Conservation (phyloP, 345 rosid species). For the Fremontodendron californicum region DNA sequence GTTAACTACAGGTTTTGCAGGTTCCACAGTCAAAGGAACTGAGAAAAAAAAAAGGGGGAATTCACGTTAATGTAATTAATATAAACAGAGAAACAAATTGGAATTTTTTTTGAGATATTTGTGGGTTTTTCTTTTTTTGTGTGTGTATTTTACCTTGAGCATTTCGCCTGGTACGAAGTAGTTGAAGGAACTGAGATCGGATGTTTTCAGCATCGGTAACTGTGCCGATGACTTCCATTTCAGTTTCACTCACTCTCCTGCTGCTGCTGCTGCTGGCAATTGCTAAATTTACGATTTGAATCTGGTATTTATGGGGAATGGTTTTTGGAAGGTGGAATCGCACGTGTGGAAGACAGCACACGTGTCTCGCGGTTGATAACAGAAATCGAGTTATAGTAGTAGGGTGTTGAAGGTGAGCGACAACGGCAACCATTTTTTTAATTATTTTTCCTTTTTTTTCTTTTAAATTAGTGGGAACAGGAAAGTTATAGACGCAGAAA, state of each 20-base stretch:
- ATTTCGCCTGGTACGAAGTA: slow-evolving; percentile 52
- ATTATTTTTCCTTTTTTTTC: no score
- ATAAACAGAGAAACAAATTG: neutral
- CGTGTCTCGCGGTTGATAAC: slow-evolving; percentile 6
- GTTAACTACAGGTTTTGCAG: slow-evolving; percentile 46
- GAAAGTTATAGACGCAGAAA: neutral
- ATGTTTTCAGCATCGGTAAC: slow-evolving; percentile 4
- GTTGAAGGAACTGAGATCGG: slow-evolving; percentile 49
- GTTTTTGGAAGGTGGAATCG: slow-evolving; percentile 5
- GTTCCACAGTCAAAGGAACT: slow-evolving; percentile 55
- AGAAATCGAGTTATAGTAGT: neutral
- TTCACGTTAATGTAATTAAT: neutral
- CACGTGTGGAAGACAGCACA: slow-evolving; percentile 11
- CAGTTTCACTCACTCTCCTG: neutral
- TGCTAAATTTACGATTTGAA: neutral
- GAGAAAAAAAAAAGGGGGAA: neutral
- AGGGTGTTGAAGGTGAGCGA: neutral
- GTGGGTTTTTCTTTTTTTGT: neutral
- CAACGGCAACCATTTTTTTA: neutral
- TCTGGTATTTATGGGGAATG: slow-evolving; percentile 3
- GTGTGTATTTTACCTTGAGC: slow-evolving; percentile 34
- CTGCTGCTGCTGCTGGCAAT: neutral
- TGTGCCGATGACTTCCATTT: slow-evolving; percentile 18
- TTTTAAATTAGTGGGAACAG: neutral
- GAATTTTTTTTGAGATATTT: neutral